A percentile compares a stretch with the other conserved stretches of the same genome.
These are phyloP conservation scores for Crinitomyces ghanaensis DNA, from an alignment of 805 yeast species.

Conservation along the genomic window DNA sequence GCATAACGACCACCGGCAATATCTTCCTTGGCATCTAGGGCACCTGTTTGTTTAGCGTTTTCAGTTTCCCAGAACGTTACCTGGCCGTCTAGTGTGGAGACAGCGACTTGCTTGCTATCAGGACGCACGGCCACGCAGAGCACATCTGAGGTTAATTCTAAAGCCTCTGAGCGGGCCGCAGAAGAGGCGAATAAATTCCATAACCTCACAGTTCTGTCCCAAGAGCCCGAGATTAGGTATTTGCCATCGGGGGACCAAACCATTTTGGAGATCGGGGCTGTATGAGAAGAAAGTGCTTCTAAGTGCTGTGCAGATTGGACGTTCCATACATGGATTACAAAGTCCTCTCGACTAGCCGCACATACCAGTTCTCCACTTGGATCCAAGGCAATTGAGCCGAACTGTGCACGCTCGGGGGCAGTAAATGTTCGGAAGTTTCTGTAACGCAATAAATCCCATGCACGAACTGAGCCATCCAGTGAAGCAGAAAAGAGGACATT, in stretches of 20 bases:
- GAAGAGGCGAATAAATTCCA: slow-evolving; percentile 89
- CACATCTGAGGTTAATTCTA: slow-evolving; percentile 75
- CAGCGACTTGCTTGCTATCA: slow-evolving; percentile 85
- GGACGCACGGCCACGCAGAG: slow-evolving; percentile 76
- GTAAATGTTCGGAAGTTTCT: slow-evolving; percentile 93
- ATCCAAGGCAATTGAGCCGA: slow-evolving; percentile 82
- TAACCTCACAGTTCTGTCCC: slow-evolving; percentile 91
- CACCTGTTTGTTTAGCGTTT: slow-evolving; percentile 65
- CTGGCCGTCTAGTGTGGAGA: slow-evolving; percentile 80
- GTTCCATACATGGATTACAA: slow-evolving; percentile 91
- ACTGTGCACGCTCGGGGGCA: slow-evolving; percentile 79
- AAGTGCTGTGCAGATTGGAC: slow-evolving; percentile 90
- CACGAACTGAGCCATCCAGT: slow-evolving; percentile 91
- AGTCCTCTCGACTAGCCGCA: slow-evolving; percentile 85
- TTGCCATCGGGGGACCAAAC: slow-evolving; percentile 66
- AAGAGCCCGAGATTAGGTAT: slow-evolving; percentile 77
- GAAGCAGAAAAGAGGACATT: slow-evolving; percentile 88
- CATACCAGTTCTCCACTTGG: slow-evolving; percentile 95
- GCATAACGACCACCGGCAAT: slow-evolving; percentile 75
- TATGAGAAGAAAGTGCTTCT: slow-evolving; percentile 85
- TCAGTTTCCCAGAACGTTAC: slow-evolving; percentile 75
- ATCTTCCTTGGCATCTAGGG: slow-evolving; percentile 78
- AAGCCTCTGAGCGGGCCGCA: slow-evolving; percentile 83
- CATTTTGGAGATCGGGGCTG: slow-evolving; percentile 84
- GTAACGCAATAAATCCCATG: slow-evolving; percentile 90